phyloP scores from a whole-genome alignment of 2,329 filamentous ascomycete genomes.

The Fusarium tanahbumbuense region DNA sequence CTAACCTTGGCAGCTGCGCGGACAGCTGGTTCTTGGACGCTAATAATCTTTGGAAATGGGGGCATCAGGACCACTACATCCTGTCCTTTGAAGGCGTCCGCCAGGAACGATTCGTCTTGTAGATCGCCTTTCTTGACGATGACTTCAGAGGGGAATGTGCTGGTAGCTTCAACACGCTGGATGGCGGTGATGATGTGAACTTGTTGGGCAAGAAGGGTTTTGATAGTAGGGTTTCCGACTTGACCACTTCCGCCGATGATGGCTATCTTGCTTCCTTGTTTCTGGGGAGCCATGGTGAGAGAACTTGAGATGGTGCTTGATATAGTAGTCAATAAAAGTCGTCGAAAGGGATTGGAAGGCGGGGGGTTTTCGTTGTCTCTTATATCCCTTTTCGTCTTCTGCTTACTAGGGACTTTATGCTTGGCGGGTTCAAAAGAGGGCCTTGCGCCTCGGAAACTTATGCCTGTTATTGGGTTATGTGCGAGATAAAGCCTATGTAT shows the following conservation, averaged over 20 bases:
- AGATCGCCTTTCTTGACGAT: slow-evolving; percentile 12
- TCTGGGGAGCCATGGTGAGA: background rate
- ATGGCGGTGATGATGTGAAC: slow-evolving; percentile 22
- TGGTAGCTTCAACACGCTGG: slow-evolving; percentile 14
- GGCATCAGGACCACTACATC: slow-evolving; percentile 23
- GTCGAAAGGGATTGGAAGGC: background rate
- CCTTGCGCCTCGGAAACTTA: background rate
- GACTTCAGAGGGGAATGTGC: slow-evolving; percentile 3
- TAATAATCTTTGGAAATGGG: slow-evolving; percentile 19
- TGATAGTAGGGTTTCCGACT: slow-evolving; percentile 2
- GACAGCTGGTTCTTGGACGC: slow-evolving; percentile 24
- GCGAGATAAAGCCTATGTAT: background rate
- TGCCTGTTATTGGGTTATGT: background rate
- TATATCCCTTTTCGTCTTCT: background rate
- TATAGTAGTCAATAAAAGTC: rapidly evolving
- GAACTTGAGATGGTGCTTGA: background rate
- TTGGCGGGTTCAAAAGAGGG: background rate
- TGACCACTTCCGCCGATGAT: slow-evolving; percentile 19
- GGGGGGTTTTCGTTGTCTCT: background rate
- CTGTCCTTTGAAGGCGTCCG: slow-evolving; percentile 4
- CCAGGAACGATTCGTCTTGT: slow-evolving; percentile 16
- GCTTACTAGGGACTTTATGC: background rate
- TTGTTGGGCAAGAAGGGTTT: slow-evolving; percentile 4
- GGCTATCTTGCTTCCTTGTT: slow-evolving; percentile 16
- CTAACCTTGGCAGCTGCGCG: slow-evolving; percentile 10